Base-by-base conservation (phyloP, 495 filamentous ascomycete species). In the Aspergillus carlsbadensis region DNA sequence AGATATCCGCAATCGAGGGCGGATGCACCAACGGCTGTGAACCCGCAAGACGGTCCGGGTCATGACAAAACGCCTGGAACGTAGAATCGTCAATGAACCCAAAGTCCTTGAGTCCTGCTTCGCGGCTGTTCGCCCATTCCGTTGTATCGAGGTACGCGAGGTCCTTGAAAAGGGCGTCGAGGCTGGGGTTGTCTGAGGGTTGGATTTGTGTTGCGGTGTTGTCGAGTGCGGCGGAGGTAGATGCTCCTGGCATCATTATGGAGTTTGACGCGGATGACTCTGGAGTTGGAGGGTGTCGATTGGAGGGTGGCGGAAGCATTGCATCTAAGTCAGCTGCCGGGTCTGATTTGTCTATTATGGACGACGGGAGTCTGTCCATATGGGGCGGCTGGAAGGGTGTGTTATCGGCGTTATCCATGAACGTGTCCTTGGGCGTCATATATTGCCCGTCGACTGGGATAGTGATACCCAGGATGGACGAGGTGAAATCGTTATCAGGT, bases 141-240 rank as follows among this genome's bases (percentile, higher is more conserved):
- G 78, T 80, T 20, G 79, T 80, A 58, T 87, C 84, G 10, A 85
- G 75, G 45, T 82, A 79, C n/a, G 81, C 81, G 3, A 87, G 72
- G 40, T 87, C 83, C 61, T 84, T 81, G 61, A 86, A 78, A 33
- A 86, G 81, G 3, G 82, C 77, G 50, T 87, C 84, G 24, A 81
- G 72, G 41, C 84, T 80, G 18, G 72, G 60, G 35, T 39, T 64
- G 31, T 40, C 6, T 24, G 18, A 35, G 17, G 6, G 10, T 18
- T 29, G 52, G n/a, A 51, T 44, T 43, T 60, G 54, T 45, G 61
- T 53, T 20, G 56, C 45, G 18, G 67, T 35, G 22, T 48, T 65
- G 45, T 67, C 59, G 44, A 40, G 64, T 6, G 50, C 31, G 18
- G 61, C 42, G 11, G 43, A 6, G 26, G 55, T 62, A 1, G 52